Percentiles rank a stretch among this genome's conserved stretches.
Conservation (phyloP, 208 protist species). For the Trypanosoma cruzi region DNA sequence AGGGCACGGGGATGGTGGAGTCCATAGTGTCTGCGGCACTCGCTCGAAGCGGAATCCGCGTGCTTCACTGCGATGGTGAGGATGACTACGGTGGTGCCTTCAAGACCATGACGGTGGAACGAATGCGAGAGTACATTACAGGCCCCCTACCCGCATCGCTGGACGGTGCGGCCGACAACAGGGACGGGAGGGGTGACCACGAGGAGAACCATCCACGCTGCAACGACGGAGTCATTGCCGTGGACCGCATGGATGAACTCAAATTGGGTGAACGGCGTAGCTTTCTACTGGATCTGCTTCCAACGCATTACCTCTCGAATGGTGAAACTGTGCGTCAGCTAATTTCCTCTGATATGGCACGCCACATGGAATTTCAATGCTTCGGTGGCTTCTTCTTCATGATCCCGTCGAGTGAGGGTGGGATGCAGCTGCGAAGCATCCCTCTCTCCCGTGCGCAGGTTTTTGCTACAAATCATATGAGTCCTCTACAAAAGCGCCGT, state of each 20-base stretch:
- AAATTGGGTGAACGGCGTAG: conserved; percentile 25
- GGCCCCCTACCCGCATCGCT: not conserved
- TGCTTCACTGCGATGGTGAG: conserved; percentile 92
- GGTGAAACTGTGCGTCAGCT: conserved; percentile 55
- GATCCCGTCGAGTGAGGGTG: conserved; percentile 20
- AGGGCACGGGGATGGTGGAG: conserved; percentile 89
- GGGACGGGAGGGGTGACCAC: not conserved
- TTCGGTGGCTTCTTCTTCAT: conserved; percentile 54
- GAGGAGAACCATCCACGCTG: not conserved
- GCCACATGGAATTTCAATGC: conserved; percentile 71
- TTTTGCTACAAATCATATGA: conserved; percentile 62
- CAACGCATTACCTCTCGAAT: conserved; percentile 54
- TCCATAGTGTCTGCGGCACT: conserved; percentile 85
- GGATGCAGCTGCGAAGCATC: conserved; percentile 39
- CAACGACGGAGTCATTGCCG: conserved; percentile 6
- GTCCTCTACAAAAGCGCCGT: conserved; percentile 89
- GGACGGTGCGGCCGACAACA: not conserved
- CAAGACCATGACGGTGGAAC: conserved; percentile 43
- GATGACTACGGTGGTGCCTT: conserved; percentile 79
- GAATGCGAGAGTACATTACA: conserved; percentile 40
- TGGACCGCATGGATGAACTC: conserved; percentile 43
- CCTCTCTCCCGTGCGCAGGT: conserved; percentile 84
- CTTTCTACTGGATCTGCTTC: conserved; percentile 72
- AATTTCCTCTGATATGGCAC: conserved; percentile 48
- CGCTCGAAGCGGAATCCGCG: conserved; percentile 73